These are phyloP conservation scores for Curvularia hawaiiensis DNA, from an alignment of 2,329 filamentous ascomycete species.

Conservation along the genomic window DNA sequence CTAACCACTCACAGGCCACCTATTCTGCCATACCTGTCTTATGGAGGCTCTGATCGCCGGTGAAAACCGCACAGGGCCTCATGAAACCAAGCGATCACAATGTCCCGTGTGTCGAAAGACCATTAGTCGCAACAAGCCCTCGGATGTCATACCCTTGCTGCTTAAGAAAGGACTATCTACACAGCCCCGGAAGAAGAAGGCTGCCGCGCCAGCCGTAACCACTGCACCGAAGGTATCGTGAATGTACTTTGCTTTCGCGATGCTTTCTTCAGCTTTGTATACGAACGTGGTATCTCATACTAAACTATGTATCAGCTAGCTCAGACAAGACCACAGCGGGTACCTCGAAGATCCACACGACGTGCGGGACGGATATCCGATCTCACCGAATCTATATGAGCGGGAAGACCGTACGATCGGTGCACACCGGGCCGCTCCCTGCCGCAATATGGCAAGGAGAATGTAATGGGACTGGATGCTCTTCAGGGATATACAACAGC, in stretches of 20 bases:
- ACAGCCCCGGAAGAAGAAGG: slow-evolving; percentile 42
- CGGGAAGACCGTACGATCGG: fast-evolving
- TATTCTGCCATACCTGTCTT: slow-evolving; percentile 69
- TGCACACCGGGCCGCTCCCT: not conserved
- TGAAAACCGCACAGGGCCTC: slow-evolving; percentile 55
- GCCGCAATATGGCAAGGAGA: not conserved
- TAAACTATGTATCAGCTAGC: slow-evolving; percentile 5
- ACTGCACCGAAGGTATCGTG: slow-evolving; percentile 27
- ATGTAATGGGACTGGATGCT: not conserved
- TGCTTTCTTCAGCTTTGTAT: slow-evolving; percentile 6
- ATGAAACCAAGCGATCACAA: slow-evolving; percentile 50
- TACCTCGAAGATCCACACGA: not conserved
- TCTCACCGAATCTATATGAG: not conserved
- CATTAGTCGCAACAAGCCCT: slow-evolving; percentile 47
- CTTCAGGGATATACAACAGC: not conserved
- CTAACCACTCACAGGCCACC: slow-evolving; percentile 55
- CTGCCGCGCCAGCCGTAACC: slow-evolving; percentile 9
- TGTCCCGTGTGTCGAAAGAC: slow-evolving; percentile 57
- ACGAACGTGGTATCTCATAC: not conserved
- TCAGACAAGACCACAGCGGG: not conserved
- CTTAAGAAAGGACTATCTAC: slow-evolving; percentile 48
- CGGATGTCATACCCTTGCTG: slow-evolving; percentile 51
- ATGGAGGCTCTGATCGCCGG: slow-evolving; percentile 63
- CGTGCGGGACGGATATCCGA: not conserved
- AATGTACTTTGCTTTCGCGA: slow-evolving; percentile 21